Base-by-base conservation (phyloP, 1,139 yeast genomes). In the Saccharomyces hybrid region DNA sequence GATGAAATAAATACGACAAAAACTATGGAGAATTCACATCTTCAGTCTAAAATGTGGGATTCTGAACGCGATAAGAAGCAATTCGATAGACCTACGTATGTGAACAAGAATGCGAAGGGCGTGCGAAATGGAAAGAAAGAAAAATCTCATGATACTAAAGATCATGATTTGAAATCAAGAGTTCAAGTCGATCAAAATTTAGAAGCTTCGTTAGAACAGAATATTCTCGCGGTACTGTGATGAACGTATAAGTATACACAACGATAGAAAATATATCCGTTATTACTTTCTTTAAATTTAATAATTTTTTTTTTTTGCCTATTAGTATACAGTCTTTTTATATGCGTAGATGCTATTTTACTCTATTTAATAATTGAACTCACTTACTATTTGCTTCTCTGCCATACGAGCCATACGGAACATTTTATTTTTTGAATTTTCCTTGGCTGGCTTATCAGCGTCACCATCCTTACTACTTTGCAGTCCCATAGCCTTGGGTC, bases 401-500 rank as follows among this genome's bases (percentile, higher is more conserved):
- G 90, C 86, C 77, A 78, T 72, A 64, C 79, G 78, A 3, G 98
- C 97, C 78, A 84, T 76, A 55, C 89, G 77, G 65, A 88, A 77
- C 91, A 91, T 81, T 68, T 83, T 83, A 65, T 81, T 81, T 65
- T 79, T 80, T 0, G 86, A 80, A 66, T 83, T 81, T 70, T 84
- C 83, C 73, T 83, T 78, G 57, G 71, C 70, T 58, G 63, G 57
- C 57, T 68, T 70, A 25, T 56, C 54, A 32, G 55, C 61, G 13
- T 64, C 68, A 29, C 64, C 66, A 26, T 62, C 63, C 49, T 70
- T 71, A 28, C 62, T 56, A 41, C 56, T 62, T 58, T 53, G 68
- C 61, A 55, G 73, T 52, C 86, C 86, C 67, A 86, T 75, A 59
- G 80, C 81, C 73, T 89, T 90, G 16, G 99, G 99, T 2, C 96